Evolutionary conservation across 2,329 filamentous ascomycete species (phyloP).

Genomic region (Sclerotinia nivalis): DNA sequence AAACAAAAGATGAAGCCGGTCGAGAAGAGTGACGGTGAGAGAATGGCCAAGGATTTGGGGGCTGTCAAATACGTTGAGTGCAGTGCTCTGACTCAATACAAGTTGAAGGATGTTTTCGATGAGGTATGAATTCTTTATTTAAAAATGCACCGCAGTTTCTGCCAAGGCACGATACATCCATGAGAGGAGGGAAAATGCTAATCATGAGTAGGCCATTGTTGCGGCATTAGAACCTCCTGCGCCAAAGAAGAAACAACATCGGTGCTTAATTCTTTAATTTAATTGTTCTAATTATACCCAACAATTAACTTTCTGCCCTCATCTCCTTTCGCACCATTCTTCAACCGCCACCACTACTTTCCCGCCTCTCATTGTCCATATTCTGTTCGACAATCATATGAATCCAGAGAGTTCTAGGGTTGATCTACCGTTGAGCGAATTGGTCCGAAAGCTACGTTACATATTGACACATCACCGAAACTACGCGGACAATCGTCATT

Average conservation of each 20-base stretch:
- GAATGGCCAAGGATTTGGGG: conserved; percentile 95
- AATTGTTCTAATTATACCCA: conserved; percentile 9
- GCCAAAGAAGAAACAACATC: conserved; percentile 73
- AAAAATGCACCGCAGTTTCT: not conserved
- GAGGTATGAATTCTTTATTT: conserved; percentile 63
- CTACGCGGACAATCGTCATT: not conserved
- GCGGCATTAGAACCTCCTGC: conserved; percentile 87
- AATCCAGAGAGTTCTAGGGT: conserved; percentile 5
- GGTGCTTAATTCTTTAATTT: conserved; percentile 66
- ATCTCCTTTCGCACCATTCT: not conserved
- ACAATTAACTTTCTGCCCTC: conserved; percentile 8
- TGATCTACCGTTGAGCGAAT: not conserved
- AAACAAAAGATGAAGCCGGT: conserved; percentile 98
- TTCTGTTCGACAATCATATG: conserved; percentile 4
- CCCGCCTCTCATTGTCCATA: conserved; percentile 12
- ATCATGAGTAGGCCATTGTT: conserved; percentile 74
- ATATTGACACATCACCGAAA: conserved; percentile 13
- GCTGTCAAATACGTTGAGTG: conserved; percentile 99
- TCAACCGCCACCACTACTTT: not conserved
- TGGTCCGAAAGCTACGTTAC: conserved; percentile 11
- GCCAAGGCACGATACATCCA: not conserved
- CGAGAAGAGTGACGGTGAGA: conserved; percentile 86
- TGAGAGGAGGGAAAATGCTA: conserved; percentile 71
- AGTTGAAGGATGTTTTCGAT: conserved; percentile 98
- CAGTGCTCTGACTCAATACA: conserved; percentile 96